Conservation (phyloP, 148 eudicot genomes). For the Bassia scoparia region DNA sequence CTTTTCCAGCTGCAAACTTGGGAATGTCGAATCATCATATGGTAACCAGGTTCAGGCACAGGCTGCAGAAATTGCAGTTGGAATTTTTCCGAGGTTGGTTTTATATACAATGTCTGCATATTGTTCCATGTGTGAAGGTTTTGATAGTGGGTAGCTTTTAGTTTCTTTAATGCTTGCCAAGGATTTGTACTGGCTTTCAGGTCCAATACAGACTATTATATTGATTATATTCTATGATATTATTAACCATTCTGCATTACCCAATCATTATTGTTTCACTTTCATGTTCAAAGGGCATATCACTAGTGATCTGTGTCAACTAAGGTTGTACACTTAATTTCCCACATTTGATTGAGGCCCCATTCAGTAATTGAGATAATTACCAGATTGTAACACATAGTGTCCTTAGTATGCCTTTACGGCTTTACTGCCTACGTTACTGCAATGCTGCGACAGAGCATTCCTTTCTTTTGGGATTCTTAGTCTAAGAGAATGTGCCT, state of each 20-base stretch:
- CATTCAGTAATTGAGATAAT: no score
- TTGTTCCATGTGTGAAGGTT: background rate
- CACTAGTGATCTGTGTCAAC: no score
- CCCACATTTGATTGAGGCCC: background rate
- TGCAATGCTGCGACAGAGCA: no score
- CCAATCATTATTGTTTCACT: background rate
- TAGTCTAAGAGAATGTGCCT: no score
- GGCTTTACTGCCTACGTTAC: no score
- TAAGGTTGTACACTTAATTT: no score
- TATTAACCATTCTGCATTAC: background rate
- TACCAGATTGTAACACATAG: no score
- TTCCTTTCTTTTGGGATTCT: no score
- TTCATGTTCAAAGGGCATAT: background rate
- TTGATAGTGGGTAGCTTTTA: no score
- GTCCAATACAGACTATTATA: background rate
- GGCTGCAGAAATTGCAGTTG: conserved; percentile 88
- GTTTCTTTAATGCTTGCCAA: no score
- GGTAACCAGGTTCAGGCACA: conserved; percentile 87
- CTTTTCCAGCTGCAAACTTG: conserved; percentile 82
- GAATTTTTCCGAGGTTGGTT: conserved; percentile 86
- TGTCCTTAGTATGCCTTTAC: no score
- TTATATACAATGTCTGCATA: background rate
- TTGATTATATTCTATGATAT: background rate
- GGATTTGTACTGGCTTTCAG: no score
- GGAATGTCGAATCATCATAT: conserved; percentile 80